Conservation (phyloP, 495 filamentous ascomycete genomes). For the Daldinia bambusicola region DNA sequence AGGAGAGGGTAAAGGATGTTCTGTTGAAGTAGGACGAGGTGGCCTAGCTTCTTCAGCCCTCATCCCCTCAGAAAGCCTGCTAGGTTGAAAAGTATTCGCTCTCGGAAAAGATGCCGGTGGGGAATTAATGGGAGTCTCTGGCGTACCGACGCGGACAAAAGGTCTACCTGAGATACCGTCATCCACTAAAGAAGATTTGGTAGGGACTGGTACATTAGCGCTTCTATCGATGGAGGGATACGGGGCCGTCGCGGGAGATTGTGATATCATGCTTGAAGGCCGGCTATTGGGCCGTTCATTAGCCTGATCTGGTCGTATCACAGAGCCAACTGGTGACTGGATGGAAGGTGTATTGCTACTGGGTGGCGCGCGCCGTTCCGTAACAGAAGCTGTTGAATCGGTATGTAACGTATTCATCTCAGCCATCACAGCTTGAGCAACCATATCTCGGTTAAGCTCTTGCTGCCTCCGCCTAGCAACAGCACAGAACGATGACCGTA, state of each 20-base stretch:
- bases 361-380: slow-evolving; percentile 33
- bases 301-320: slow-evolving; percentile 25
- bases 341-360: slow-evolving; percentile 24
- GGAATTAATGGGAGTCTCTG: slow-evolving; percentile 35
- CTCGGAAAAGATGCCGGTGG: slow-evolving; percentile 45
- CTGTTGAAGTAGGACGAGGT: slow-evolving; percentile 25
- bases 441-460: slow-evolving; percentile 52
- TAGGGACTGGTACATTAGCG: slow-evolving; percentile 31
- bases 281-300: slow-evolving; percentile 29
- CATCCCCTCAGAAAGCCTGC: slow-evolving; percentile 23
- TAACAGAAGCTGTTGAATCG: slow-evolving; percentile 32
- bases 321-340: slow-evolving; percentile 32
- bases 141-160: slow-evolving; percentile 54
- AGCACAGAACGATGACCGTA: slow-evolving; percentile 58
- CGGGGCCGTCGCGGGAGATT: slow-evolving; percentile 12
- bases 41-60: slow-evolving; percentile 18
- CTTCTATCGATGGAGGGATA: slow-evolving; percentile 20
- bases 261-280: slow-evolving; percentile 22
- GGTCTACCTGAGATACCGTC: slow-evolving; percentile 61
- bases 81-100: slow-evolving; percentile 25
- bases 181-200: slow-evolving; percentile 49
- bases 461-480: slow-evolving; percentile 53
- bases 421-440: slow-evolving; percentile 57
- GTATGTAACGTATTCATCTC: slow-evolving; percentile 47
- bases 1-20: slow-evolving; percentile 4